phyloP scores from a whole-genome alignment of 208 protist genomes.

The Acanthamoeba royreba region DNA sequence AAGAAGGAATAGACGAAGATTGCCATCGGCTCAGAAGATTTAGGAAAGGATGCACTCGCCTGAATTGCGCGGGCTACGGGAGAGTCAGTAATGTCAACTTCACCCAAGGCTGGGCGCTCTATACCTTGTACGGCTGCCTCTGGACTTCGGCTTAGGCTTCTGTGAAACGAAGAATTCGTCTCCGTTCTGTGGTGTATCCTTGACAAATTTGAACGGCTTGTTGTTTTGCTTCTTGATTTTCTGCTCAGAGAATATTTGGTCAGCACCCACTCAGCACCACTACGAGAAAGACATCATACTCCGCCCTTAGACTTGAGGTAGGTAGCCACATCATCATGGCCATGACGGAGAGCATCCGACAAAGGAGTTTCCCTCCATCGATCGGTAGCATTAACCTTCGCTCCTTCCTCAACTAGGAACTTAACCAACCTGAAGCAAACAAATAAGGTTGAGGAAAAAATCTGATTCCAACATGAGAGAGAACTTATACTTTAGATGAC shows the following conservation, averaged over 20 bases:
- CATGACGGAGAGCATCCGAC: not conserved
- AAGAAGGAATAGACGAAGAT: too few species aligned
- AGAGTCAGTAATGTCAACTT: not conserved
- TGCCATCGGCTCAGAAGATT: too few species aligned
- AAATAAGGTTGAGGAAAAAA: not conserved
- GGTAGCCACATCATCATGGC: not conserved
- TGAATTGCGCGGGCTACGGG: not conserved
- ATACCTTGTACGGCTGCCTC: not conserved
- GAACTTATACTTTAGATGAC: not conserved
- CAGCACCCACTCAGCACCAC: not conserved
- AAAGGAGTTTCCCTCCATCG: conserved; percentile 7
- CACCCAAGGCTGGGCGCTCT: not conserved
- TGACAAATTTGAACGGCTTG: not conserved
- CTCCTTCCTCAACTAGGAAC: not conserved
- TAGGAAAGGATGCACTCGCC: not conserved
- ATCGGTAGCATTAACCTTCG: conserved; percentile 3
- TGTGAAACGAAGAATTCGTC: not conserved
- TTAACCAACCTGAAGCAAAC: not conserved
- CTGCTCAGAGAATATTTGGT: not conserved
- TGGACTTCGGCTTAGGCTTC: not conserved
- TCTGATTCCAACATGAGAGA: not conserved
- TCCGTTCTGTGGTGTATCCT: not conserved
- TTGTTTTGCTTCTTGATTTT: not conserved
- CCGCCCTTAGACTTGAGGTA: not conserved
- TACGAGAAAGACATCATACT: not conserved